Conservation (phyloP, 2,329 filamentous ascomycete genomes). For the Trichoderma afroharzianum region DNA sequence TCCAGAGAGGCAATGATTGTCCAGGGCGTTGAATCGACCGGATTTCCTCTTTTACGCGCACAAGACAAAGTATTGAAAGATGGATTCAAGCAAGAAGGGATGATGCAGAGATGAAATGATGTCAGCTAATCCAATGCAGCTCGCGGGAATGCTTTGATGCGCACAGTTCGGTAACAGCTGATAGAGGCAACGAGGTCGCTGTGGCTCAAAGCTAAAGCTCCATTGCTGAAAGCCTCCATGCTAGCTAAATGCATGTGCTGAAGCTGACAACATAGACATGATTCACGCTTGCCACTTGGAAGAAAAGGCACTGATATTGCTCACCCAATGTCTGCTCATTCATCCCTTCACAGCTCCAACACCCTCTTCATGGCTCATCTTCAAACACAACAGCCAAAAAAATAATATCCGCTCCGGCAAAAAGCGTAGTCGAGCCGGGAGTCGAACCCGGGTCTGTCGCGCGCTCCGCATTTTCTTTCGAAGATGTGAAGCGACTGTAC, state of each 20-base stretch:
- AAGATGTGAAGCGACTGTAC: slow-evolving; percentile 7
- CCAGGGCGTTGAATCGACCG: background rate
- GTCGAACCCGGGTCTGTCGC: slow-evolving; percentile 38
- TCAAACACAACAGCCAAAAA: background rate
- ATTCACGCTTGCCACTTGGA: background rate
- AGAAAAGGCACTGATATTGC: background rate
- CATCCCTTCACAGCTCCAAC: background rate
- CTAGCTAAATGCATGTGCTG: too few species aligned
- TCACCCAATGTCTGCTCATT: background rate
- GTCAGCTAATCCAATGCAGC: background rate
- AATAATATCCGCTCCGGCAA: background rate
- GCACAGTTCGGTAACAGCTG: background rate
- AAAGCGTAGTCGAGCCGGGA: slow-evolving; percentile 44
- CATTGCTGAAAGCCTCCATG: background rate
- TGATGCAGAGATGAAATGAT: background rate
- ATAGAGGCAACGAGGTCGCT: background rate
- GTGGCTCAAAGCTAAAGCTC: background rate
- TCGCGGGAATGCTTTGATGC: background rate
- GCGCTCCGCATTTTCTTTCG: background rate
- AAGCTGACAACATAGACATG: too few species aligned
- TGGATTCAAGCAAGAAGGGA: background rate
- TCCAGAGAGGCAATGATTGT: background rate
- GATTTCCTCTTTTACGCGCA: background rate
- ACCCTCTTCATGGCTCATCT: background rate
- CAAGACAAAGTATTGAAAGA: background rate